phyloP scores from a whole-genome alignment of 148 eudicot species.

The Rhododendron vialii region DNA sequence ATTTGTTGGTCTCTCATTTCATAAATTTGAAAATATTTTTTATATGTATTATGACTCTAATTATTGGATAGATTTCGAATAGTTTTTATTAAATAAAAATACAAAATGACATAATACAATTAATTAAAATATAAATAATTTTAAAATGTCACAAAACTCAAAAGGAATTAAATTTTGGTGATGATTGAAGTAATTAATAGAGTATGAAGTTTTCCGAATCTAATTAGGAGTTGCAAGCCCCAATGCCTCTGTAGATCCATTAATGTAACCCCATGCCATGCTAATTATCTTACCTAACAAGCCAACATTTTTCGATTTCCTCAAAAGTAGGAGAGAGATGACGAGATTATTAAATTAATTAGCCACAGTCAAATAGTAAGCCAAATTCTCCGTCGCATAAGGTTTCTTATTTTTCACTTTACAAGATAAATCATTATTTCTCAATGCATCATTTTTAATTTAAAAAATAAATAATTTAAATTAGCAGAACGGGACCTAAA shows the following conservation, averaged over 20 bases:
- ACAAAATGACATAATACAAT: not conserved
- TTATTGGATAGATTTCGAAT: not conserved
- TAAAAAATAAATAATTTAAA: too few species aligned
- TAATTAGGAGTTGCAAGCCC: too few species aligned
- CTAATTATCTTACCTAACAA: not conserved
- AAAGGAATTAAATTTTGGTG: not conserved
- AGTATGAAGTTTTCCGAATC: not conserved
- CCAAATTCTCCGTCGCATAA: not conserved
- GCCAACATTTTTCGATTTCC: not conserved
- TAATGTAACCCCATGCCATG: not conserved
- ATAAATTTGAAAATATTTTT: not conserved
- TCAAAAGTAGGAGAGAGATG: not conserved
- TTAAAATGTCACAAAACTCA: not conserved
- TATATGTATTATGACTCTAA: not conserved
- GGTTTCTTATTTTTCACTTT: too few species aligned
- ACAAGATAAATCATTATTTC: too few species aligned
- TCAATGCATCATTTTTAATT: too few species aligned
- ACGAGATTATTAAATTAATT: not conserved
- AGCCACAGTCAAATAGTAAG: not conserved
- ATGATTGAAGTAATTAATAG: not conserved
- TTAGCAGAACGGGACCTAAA: not conserved
- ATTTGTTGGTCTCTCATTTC: not conserved
- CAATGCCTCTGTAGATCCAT: too few species aligned
- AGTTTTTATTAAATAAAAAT: not conserved
- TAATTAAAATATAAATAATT: not conserved